Conservation (phyloP, 1,284 basidiomycete genomes). For the Pseudozyma sp. region DNA sequence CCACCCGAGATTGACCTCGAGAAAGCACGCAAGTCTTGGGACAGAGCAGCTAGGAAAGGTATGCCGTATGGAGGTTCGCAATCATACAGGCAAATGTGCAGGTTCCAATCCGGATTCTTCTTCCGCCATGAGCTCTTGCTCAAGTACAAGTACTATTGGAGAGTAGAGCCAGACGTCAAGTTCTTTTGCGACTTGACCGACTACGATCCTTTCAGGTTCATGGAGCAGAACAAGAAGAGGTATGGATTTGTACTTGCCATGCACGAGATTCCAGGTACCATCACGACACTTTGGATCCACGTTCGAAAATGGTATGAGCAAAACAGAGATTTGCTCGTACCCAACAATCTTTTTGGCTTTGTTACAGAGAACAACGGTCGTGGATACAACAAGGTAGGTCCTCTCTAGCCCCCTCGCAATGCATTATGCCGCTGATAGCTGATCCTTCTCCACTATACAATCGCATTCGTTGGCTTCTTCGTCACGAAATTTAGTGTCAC, state of each 20-base stretch:
- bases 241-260: conserved; percentile 82
- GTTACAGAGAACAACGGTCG: conserved; percentile 78
- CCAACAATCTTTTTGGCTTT: conserved; percentile 80
- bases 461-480: background rate
- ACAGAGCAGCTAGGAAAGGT: conserved; percentile 75
- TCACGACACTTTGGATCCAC: conserved; percentile 80
- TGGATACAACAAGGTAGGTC: conserved; percentile 72
- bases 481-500: conserved; percentile 73
- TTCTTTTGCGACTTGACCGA: conserved; percentile 79
- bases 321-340: conserved; percentile 78
- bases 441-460: background rate
- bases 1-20: conserved; percentile 77
- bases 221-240: conserved; percentile 81
- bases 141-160: conserved; percentile 92
- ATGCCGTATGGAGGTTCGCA: conserved; percentile 87
- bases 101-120: conserved; percentile 89
- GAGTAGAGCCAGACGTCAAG: conserved; percentile 80
- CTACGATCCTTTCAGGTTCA: conserved; percentile 86
- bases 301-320: conserved; percentile 78
- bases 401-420: background rate
- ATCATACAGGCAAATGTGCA: conserved; percentile 76
- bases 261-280: conserved; percentile 81
- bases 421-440: background rate
- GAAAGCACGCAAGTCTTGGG: conserved; percentile 76
- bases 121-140: conserved; percentile 71